Evolutionary conservation across 2,329 filamentous ascomycete genomes (phyloP).

Genomic region (Diaporthe humulicola): DNA sequence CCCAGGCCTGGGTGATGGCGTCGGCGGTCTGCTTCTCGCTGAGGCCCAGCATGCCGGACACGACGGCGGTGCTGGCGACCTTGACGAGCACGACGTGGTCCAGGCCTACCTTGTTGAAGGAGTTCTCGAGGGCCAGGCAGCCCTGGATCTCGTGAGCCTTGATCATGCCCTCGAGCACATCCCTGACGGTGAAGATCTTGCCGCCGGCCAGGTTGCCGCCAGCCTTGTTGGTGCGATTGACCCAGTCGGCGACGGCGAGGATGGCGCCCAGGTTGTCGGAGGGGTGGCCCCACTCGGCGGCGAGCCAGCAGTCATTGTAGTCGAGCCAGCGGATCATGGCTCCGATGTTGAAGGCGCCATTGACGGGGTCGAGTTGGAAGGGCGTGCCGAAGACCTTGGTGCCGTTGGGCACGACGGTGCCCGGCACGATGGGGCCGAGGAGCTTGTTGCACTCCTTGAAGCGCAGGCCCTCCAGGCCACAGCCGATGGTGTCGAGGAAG

Average conservation of each 20-base stretch:
- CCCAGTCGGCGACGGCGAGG: slow-evolving; percentile 96
- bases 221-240: slow-evolving; percentile 87
- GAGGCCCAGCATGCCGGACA: slow-evolving; percentile 94
- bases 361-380: slow-evolving; percentile 95
- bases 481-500: slow-evolving; percentile 96
- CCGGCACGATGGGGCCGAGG: slow-evolving; percentile 90
- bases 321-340: slow-evolving; percentile 99
- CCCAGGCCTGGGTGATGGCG: slow-evolving; percentile 96
- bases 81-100: slow-evolving; percentile 99
- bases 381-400: slow-evolving; percentile 91
- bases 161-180: slow-evolving; percentile 97
- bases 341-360: slow-evolving; percentile 98
- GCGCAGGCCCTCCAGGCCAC: slow-evolving; percentile 92
- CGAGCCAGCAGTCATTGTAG: slow-evolving; percentile 99
- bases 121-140: slow-evolving; percentile 96
- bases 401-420: slow-evolving; percentile 92
- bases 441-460: slow-evolving; percentile 98
- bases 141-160: slow-evolving; percentile 99
- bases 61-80: slow-evolving; percentile 93
- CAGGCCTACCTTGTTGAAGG: slow-evolving; percentile 97
- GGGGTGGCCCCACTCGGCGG: slow-evolving; percentile 98
- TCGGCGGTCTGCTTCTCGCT: slow-evolving; percentile 92
- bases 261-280: slow-evolving; percentile 99
- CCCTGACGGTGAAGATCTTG: slow-evolving; percentile 88
- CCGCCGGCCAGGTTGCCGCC: slow-evolving; percentile 86